Percentiles rank a stretch among this genome's conserved stretches.
These are phyloP conservation scores for Lycium ferocissimum DNA, from an alignment of 257 asterid genomes.

Conservation along the genomic window DNA sequence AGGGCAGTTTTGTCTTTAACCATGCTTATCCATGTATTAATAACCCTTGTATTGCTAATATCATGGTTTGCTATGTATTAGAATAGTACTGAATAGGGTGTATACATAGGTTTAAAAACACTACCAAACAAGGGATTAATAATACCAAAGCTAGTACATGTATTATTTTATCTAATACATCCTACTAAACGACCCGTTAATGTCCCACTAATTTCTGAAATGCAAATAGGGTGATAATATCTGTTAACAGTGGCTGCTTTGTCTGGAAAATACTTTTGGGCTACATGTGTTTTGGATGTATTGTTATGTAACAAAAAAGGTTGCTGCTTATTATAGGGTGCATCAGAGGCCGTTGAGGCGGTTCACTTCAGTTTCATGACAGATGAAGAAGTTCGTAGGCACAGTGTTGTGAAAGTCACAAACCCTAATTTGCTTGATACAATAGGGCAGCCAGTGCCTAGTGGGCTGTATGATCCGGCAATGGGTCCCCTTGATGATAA, in stretches of 20 bases:
- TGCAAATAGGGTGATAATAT: slow-evolving; percentile 23
- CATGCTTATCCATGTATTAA: too few relatives aligned
- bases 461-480: slow-evolving; percentile 82
- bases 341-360: slow-evolving; percentile 63
- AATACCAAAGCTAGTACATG: too few relatives aligned
- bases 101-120: too few relatives aligned
- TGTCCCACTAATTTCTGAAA: background rate
- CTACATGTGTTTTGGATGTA: background rate
- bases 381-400: slow-evolving; percentile 68
- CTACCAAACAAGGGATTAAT: too few relatives aligned
- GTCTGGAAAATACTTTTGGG: background rate
- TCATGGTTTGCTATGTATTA: too few relatives aligned
- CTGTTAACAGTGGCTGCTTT: slow-evolving; percentile 6
- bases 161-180: too few relatives aligned
- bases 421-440: slow-evolving; percentile 65
- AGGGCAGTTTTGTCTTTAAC: too few relatives aligned
- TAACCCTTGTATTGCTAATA: too few relatives aligned
- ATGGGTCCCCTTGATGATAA: slow-evolving; percentile 69
- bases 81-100: too few relatives aligned
- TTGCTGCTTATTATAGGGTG: slow-evolving; percentile 41
- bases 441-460: slow-evolving; percentile 56
- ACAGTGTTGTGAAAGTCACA: slow-evolving; percentile 62
- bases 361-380: slow-evolving; percentile 77
- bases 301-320: background rate
- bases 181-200: background rate